These are phyloP conservation scores for Metschnikowia lunata DNA, from an alignment of 805 yeast species.

Conservation along the genomic window DNA sequence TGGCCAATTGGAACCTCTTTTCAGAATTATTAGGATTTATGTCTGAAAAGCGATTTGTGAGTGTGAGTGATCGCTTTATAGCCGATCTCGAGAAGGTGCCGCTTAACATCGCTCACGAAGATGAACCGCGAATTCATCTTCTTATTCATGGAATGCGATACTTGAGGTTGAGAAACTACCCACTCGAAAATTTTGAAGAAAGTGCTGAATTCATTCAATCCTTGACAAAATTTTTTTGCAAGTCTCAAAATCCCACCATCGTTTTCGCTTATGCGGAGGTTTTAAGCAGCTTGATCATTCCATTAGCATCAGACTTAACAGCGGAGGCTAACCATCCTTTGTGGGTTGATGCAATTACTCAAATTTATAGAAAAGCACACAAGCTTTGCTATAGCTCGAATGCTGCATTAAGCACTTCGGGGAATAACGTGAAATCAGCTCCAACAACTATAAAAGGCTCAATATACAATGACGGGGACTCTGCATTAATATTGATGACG, in stretches of 20 bases:
- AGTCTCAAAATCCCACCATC: slow-evolving; percentile 61
- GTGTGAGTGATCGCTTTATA: slow-evolving; percentile 89
- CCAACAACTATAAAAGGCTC: slow-evolving; percentile 2
- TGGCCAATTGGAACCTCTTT: slow-evolving; percentile 91
- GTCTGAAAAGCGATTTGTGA: slow-evolving; percentile 77
- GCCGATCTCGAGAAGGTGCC: slow-evolving; percentile 88
- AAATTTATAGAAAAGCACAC: slow-evolving; percentile 51
- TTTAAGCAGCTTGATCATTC: slow-evolving; percentile 65
- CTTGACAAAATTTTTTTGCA: slow-evolving; percentile 73
- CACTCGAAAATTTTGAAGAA: slow-evolving; percentile 87
- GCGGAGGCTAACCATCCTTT: slow-evolving; percentile 96
- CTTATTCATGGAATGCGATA: slow-evolving; percentile 91
- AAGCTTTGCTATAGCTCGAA: slow-evolving; percentile 33
- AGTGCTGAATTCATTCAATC: slow-evolving; percentile 87
- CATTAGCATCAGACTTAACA: slow-evolving; percentile 78
- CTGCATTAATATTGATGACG: slow-evolving; percentile 59
- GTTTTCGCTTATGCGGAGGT: slow-evolving; percentile 83
- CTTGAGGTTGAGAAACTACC: slow-evolving; percentile 71
- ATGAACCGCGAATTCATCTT: slow-evolving; percentile 58
- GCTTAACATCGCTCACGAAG: slow-evolving; percentile 25
- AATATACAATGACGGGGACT: slow-evolving; percentile 52
- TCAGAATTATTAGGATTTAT: slow-evolving; percentile 86
- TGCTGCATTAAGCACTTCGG: slow-evolving; percentile 1
- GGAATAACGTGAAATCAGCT: slow-evolving; percentile 2
- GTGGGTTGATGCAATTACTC: slow-evolving; percentile 79